phyloP scores from a whole-genome alignment of 805 yeast species.

The Clavispora santaluciae region DNA sequence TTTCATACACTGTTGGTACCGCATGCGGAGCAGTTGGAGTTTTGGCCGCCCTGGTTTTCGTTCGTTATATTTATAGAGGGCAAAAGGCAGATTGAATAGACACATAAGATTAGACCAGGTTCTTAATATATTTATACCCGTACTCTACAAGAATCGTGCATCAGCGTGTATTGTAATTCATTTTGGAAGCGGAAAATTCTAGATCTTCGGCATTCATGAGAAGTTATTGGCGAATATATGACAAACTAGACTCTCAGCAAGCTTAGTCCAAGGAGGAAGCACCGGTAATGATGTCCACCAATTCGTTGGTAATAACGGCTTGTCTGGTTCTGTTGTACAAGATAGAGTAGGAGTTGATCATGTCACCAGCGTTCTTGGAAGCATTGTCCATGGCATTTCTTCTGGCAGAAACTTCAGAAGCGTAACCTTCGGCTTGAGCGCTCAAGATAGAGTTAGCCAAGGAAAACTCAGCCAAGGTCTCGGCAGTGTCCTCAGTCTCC shows the following conservation, averaged over 20 bases:
- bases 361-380: conserved; percentile 98
- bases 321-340: conserved; percentile 79
- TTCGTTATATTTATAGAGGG: conserved; percentile 55
- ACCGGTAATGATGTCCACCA: conserved; percentile 99
- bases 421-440: conserved; percentile 97
- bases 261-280: conserved; percentile 91
- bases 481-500: conserved; percentile 62
- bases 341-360: conserved; percentile 94
- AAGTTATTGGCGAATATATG: conserved; percentile 2
- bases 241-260: conserved; percentile 2
- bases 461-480: conserved; percentile 76
- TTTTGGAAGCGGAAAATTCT: conserved; percentile 1
- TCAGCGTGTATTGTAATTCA: conserved; percentile 8
- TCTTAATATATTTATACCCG: background rate
- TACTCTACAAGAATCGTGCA: conserved; percentile 1
- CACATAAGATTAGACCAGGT: background rate
- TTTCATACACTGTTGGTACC: conserved; percentile 57
- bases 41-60: conserved; percentile 60
- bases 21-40: conserved; percentile 76
- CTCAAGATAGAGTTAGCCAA: conserved; percentile 84
- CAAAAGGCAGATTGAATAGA: conserved; percentile 47
- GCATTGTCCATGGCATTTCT: conserved; percentile 99
- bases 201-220: conserved; percentile 1
- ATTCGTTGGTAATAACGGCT: conserved; percentile 58
- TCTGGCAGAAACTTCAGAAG: conserved; percentile 96